Conservation (phyloP, 768 basidiomycete genomes). For the Termitomyces sp. region DNA sequence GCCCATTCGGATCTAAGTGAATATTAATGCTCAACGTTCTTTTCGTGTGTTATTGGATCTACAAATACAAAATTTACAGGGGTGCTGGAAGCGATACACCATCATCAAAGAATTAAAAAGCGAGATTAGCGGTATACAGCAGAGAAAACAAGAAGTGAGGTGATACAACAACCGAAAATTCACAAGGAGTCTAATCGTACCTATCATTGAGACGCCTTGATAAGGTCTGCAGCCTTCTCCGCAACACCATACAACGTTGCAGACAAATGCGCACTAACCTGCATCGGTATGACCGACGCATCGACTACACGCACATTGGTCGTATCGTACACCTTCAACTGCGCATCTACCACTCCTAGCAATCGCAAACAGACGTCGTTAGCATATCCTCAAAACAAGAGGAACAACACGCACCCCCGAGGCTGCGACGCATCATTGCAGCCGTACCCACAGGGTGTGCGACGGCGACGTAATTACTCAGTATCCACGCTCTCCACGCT, state of each 20-base stretch:
- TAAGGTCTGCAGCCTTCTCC: conserved; percentile 53
- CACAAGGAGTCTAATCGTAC: neutral
- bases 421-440: conserved; percentile 6
- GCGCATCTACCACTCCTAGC: conserved; percentile 48
- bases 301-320: conserved; percentile 52
- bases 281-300: conserved; percentile 47
- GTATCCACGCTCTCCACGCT: conserved; percentile 48
- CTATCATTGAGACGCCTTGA: conserved; percentile 36
- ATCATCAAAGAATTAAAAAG: neutral
- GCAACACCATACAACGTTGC: conserved; percentile 54
- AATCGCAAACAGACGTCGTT: neutral
- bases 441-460: conserved; percentile 45
- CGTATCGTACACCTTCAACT: conserved; percentile 46
- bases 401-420: neutral
- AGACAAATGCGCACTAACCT: conserved; percentile 45
- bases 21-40: too few relatives aligned
- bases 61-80: neutral
- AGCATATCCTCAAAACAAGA: neutral
- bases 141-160: neutral
- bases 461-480: conserved; percentile 39
- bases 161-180: too few relatives aligned
- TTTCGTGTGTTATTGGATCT: too few relatives aligned
- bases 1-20: too few relatives aligned
- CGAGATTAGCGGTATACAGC: neutral
- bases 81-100: neutral